phyloP scores from a whole-genome alignment of 2,329 filamentous ascomycete genomes.

The Aspergillus ochraceus region DNA sequence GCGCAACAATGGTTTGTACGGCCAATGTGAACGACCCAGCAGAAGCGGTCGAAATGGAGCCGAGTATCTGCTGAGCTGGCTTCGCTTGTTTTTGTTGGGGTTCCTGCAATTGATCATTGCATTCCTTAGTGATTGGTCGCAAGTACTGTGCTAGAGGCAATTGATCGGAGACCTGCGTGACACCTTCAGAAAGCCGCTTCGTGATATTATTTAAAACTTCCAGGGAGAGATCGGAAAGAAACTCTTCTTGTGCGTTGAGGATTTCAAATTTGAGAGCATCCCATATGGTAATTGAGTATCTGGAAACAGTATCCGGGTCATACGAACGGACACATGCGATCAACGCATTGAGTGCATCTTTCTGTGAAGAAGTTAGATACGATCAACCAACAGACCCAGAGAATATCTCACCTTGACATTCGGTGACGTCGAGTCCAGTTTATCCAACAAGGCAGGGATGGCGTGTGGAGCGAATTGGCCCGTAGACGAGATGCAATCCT shows the following conservation, averaged over 20 bases:
- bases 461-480: constrained; percentile 64
- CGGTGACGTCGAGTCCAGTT: constrained; percentile 67
- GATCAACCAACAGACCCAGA: neutral
- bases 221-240: constrained; percentile 61
- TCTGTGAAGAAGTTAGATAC: constrained; percentile 39
- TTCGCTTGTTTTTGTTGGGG: constrained; percentile 69
- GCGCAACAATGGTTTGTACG: constrained; percentile 57
- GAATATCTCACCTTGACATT: constrained; percentile 59
- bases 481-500: constrained; percentile 64
- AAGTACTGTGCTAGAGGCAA: constrained; percentile 55
- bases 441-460: constrained; percentile 67
- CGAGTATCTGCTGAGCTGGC: constrained; percentile 62
- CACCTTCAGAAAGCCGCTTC: constrained; percentile 52
- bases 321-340: constrained; percentile 61
- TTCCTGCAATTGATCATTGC: constrained; percentile 66
- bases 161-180: constrained; percentile 38
- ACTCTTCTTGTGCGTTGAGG: constrained; percentile 65
- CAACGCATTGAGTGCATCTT: constrained; percentile 65
- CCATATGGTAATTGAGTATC: constrained; percentile 66
- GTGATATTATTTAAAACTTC: constrained; percentile 57
- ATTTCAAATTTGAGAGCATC: constrained; percentile 70
- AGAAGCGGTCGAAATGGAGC: constrained; percentile 57
- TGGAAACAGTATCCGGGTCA: constrained; percentile 58
- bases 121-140: constrained; percentile 64
- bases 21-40: constrained; percentile 56